Conservation (phyloP, 2,329 filamentous ascomycete genomes). For the Verticillium nonalfalfae region DNA sequence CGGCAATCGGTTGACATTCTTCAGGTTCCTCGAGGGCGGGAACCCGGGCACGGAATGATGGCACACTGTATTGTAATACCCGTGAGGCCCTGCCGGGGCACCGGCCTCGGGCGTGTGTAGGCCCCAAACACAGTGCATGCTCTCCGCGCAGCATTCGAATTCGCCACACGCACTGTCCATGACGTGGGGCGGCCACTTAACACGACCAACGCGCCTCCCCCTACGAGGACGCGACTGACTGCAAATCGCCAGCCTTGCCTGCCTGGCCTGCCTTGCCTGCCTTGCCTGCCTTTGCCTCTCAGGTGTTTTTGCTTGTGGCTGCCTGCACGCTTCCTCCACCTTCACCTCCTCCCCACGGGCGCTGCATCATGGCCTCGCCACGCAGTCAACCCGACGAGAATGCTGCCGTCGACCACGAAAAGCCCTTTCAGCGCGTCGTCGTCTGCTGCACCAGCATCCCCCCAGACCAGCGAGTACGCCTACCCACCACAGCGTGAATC, state of each 20-base stretch:
- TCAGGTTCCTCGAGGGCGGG: constrained; percentile 5
- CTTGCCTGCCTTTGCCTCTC: background rate
- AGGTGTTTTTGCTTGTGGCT: too few relatives aligned
- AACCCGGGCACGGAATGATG: constrained; percentile 1
- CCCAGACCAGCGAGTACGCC: background rate
- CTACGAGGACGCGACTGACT: background rate
- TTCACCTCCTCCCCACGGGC: background rate
- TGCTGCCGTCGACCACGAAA: constrained; percentile 45
- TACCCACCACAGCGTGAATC: background rate
- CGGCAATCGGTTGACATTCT: constrained; percentile 2
- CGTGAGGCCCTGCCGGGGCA: background rate
- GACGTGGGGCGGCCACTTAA: background rate
- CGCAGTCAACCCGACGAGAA: background rate
- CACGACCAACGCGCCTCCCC: background rate
- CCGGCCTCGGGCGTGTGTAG: too few relatives aligned
- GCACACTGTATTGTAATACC: background rate
- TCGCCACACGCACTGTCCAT: background rate
- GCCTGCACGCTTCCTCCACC: background rate
- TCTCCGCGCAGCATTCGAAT: too few relatives aligned
- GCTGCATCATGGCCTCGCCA: background rate
- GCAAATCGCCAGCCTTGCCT: background rate
- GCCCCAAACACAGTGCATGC: too few relatives aligned
- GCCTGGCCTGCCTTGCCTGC: background rate
- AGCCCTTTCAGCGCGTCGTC: constrained; percentile 64
- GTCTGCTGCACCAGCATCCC: constrained; percentile 81